A percentile compares a stretch with the other conserved stretches of the same genome.
phyloP scores from a whole-genome alignment of 2,329 filamentous ascomycete species.

The Nigrospora oryzae region DNA sequence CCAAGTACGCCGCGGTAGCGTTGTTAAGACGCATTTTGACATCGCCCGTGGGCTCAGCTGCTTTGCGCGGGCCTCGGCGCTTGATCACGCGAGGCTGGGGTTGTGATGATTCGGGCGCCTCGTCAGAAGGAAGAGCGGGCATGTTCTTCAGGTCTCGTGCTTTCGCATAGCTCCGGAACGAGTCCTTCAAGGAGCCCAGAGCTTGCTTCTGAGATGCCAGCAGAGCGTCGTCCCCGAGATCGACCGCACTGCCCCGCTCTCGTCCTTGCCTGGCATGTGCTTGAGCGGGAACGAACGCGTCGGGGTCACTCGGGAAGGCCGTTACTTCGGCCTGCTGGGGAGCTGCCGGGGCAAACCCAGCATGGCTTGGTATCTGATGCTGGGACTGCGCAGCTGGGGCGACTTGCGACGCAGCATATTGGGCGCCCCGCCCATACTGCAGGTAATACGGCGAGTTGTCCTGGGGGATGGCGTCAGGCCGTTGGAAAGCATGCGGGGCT shows the following conservation, averaged over 20 bases:
- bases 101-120: neutral
- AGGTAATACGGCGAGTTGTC: too few relatives aligned
- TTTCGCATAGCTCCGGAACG: conserved; percentile 5
- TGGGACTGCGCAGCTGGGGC: too few relatives aligned
- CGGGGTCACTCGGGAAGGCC: neutral
- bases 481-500: too few relatives aligned
- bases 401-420: too few relatives aligned
- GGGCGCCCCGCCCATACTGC: too few relatives aligned
- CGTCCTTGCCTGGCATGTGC: too few relatives aligned
- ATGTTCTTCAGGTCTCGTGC: conserved; percentile 1
- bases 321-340: neutral
- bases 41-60: conserved; percentile 60
- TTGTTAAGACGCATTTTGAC: conserved; percentile 60
- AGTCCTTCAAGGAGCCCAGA: conserved; percentile 5
- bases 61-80: conserved; percentile 43
- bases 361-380: too few relatives aligned
- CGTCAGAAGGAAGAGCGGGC: neutral
- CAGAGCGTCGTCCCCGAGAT: conserved; percentile 1
- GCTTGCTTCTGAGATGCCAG: conserved; percentile 3
- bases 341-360: too few relatives aligned
- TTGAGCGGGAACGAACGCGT: too few relatives aligned
- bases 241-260: neutral
- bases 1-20: conserved; percentile 61
- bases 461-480: too few relatives aligned
- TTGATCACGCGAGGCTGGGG: conserved; percentile 3